Conservation (phyloP, 2,329 filamentous ascomycete genomes). For the Sporothrix schenckii region DNA sequence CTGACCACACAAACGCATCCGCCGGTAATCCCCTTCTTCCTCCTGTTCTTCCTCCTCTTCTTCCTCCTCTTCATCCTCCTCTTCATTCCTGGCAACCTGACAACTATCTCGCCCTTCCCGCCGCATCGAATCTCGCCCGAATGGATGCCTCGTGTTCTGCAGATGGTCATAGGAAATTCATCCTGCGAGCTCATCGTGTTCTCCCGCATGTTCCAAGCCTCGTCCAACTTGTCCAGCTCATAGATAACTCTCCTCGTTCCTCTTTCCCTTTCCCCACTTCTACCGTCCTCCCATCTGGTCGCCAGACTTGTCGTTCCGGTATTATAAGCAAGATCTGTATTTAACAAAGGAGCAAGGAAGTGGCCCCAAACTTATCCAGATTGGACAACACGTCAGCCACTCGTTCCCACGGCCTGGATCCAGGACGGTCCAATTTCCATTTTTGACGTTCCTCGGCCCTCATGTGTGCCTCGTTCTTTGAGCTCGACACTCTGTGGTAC, state of each 20-base stretch:
- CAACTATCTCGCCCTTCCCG: neutral
- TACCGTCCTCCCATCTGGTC: neutral
- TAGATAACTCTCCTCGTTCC: neutral
- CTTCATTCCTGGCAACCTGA: neutral
- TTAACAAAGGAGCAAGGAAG: neutral
- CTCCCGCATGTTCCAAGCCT: neutral
- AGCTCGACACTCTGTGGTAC: no score
- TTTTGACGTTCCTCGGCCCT: neutral
- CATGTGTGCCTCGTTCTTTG: neutral
- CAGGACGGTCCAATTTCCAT: neutral
- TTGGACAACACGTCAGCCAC: conserved; percentile 25
- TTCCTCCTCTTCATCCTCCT: neutral
- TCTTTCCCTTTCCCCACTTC: neutral
- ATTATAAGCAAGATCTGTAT: neutral
- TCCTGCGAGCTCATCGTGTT: neutral
- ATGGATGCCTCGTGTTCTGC: neutral
- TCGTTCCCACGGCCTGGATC: neutral
- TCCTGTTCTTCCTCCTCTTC: no score
- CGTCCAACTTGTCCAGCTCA: neutral
- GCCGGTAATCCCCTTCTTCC: neutral
- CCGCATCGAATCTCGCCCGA: no score
- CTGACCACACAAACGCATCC: neutral
- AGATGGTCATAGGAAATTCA: neutral
- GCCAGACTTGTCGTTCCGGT: neutral
- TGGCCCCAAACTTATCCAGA: conserved; percentile 24